Percentiles rank a stretch among this genome's conserved stretches.
phyloP scores from a whole-genome alignment of 2,329 filamentous ascomycete genomes.

The Verticillium zaregamsianum region DNA sequence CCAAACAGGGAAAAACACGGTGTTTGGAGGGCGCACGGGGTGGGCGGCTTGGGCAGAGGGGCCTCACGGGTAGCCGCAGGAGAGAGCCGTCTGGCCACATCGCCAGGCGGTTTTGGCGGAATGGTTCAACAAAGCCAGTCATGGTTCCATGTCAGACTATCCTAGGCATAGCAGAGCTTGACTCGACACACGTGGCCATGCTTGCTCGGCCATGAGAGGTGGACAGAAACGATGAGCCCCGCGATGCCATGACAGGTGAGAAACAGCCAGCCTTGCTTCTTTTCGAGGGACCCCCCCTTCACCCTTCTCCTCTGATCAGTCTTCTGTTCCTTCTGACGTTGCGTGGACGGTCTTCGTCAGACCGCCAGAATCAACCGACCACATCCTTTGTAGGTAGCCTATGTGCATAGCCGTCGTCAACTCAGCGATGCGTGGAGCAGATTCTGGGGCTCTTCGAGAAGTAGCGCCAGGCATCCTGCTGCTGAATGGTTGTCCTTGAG shows the following conservation, averaged over 20 bases:
- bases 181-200: constrained; percentile 53
- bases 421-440: constrained; percentile 18
- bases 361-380: constrained; percentile 11
- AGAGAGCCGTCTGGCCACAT: constrained; percentile 28
- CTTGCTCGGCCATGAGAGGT: constrained; percentile 16
- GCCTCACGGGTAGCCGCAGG: constrained; percentile 42
- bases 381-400: constrained; percentile 21
- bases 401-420: constrained; percentile 28
- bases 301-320: not conserved
- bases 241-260: not conserved
- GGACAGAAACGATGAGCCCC: not conserved
- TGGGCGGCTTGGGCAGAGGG: constrained; percentile 3
- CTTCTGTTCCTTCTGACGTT: not conserved
- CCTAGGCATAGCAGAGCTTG: constrained; percentile 34
- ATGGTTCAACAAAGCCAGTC: constrained; percentile 41
- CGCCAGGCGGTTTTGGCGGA: constrained; percentile 17
- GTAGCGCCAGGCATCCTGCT: constrained; percentile 17
- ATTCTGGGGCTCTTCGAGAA: constrained; percentile 38
- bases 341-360: constrained; percentile 8
- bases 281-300: not conserved
- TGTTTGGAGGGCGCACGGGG: constrained; percentile 13
- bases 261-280: constrained; percentile 5
- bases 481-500: constrained; percentile 23
- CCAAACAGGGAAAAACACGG: constrained; percentile 30
- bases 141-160: constrained; percentile 26